These are phyloP conservation scores for Pelargonium cotyledonis DNA, from an alignment of 441 rosid genomes.

Conservation along the genomic window DNA sequence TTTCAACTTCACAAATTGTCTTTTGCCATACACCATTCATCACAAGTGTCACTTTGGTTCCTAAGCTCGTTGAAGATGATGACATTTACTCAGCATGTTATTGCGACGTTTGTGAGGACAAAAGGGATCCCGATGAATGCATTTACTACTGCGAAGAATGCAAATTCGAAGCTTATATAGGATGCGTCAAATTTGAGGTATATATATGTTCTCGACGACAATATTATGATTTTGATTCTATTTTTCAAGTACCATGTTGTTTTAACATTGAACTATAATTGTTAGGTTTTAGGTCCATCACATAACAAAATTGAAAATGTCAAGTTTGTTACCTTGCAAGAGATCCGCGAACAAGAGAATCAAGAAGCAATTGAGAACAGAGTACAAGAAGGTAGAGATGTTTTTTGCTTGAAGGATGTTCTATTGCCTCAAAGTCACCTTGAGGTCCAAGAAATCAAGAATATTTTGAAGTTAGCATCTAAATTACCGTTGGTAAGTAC, in stretches of 20 bases:
- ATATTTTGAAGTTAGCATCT: too few relatives aligned
- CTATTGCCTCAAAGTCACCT: too few relatives aligned
- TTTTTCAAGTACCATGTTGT: too few relatives aligned
- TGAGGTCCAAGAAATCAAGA: too few relatives aligned
- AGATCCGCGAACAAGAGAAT: neutral
- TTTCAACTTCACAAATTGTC: constrained; percentile 7
- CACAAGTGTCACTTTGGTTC: constrained; percentile 3
- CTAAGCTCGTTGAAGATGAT: neutral
- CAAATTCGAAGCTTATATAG: constrained; percentile 8
- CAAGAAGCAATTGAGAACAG: neutral
- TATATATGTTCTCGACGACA: too few relatives aligned
- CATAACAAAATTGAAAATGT: neutral
- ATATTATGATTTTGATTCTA: too few relatives aligned
- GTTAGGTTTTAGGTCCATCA: too few relatives aligned
- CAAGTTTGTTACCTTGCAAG: neutral
- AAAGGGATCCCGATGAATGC: constrained; percentile 7
- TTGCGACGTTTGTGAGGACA: constrained; percentile 24
- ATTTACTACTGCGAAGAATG: constrained; percentile 18
- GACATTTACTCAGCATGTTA: constrained; percentile 10
- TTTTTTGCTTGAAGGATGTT: neutral
- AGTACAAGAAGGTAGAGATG: neutral
- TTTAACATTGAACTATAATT: neutral
- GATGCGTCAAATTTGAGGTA: constrained; percentile 19
- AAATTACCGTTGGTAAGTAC: too few relatives aligned
- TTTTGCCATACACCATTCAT: neutral